Evolutionary conservation across 2,329 filamentous ascomycete species (phyloP), one percentile per base, ranked within the genome.

Genomic region (Pseudodiploospora longispora): DNA sequence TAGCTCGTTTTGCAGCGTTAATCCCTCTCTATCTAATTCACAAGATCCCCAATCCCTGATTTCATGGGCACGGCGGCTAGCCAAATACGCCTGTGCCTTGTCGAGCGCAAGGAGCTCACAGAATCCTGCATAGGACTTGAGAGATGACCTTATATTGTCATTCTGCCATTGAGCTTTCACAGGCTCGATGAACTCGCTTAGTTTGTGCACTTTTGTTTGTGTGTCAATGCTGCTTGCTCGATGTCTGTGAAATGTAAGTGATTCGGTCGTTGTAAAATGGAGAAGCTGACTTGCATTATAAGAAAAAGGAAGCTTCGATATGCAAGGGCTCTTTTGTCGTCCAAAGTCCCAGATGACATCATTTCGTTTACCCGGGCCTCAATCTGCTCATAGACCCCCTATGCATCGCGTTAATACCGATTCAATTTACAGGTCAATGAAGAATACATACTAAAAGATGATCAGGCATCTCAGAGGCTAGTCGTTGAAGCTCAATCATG

Each of bases 291-390:
- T 59, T 68, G 85, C 78, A 93, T 83, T 50, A 98, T 93, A 47
- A 95, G 93, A 61, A 98, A 94, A 1, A 97, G 72, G 50, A 97
- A 91, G 7, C 89, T 91, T 54, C 82, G 86, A 56, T 94, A 90
- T 2, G 90, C 87, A 57, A 93, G 83, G 46, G 87, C 81, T 30
- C 90, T 79, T 58, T 90, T 88, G 55, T 91, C 84, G 56, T 96
- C 91, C 30, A 85, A 68, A 43, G 77, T 75, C 30, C 85, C 80
- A 39, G 85, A 79, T 49, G 80, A 73, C 59, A 85, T 76, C 70
- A 95, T 82, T 60, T 91, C 85, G 47, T 84, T 83, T 47, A 97
- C 83, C 57, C 88, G 88, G 33, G 74, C 75, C 60, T 95, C 87
- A 29, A 98, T 78, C 54, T 93, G 80, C 46, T 91, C 85, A 60